These are phyloP conservation scores for Picea glauca DNA, from an alignment of 75 land plant species.

Conservation along the genomic window DNA sequence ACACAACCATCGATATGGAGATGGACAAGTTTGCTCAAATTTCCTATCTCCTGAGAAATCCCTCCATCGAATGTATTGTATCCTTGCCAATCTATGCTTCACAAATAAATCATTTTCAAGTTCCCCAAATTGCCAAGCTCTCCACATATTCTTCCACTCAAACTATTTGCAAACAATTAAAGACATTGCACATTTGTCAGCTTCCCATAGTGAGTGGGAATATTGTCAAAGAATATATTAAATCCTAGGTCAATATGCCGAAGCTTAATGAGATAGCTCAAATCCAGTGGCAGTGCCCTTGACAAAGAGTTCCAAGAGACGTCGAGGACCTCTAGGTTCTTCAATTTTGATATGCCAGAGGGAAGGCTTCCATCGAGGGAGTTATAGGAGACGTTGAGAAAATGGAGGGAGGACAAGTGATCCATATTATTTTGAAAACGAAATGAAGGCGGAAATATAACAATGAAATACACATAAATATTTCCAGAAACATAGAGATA, in stretches of 20 bases:
- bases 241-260: slow-evolving; percentile 65
- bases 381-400: too few species aligned
- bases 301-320: slow-evolving; percentile 55
- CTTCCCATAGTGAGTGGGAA: slow-evolving; percentile 56
- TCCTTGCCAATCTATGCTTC: slow-evolving; percentile 8
- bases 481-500: too few species aligned
- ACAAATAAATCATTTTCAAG: slow-evolving; percentile 58
- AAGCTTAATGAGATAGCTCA: slow-evolving; percentile 26
- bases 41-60: slow-evolving; percentile 60
- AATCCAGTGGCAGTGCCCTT: too few species aligned
- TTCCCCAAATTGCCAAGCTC: slow-evolving; percentile 55
- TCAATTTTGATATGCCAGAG: slow-evolving; percentile 23
- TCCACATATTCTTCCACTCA: slow-evolving; percentile 54
- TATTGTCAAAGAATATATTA: slow-evolving; percentile 59
- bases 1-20: slow-evolving; percentile 59
- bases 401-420: neutral
- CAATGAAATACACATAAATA: too few species aligned
- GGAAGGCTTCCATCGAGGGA: too few species aligned
- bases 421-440: too few species aligned
- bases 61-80: slow-evolving; percentile 62
- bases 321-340: slow-evolving; percentile 41
- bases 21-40: slow-evolving; percentile 41
- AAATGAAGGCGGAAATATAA: too few species aligned
- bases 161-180: slow-evolving; percentile 59
- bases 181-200: slow-evolving; percentile 46